A percentile compares a stretch with the other conserved stretches of the same genome.
These are phyloP conservation scores for Osmozyma mogii DNA, from an alignment of 805 yeast genomes.

Conservation along the genomic window DNA sequence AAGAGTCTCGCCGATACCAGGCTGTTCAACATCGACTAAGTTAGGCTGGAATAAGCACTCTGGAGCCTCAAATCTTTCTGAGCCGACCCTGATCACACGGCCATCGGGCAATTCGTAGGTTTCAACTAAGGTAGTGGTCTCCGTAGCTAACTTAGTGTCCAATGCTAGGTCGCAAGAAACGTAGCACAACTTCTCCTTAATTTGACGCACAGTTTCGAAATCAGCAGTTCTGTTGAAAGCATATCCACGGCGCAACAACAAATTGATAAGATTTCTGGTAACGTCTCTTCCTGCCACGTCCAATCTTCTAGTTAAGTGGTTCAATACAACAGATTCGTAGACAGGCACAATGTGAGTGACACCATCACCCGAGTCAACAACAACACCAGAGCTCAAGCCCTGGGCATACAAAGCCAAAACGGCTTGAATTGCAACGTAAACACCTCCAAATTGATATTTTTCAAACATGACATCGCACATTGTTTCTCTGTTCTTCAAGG, in stretches of 20 bases:
- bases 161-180: constrained; percentile 90
- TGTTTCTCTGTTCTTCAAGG: constrained; percentile 76
- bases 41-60: constrained; percentile 96
- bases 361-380: constrained; percentile 98
- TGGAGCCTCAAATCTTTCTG: constrained; percentile 94
- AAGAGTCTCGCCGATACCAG: constrained; percentile 89
- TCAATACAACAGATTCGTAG: constrained; percentile 92
- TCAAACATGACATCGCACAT: constrained; percentile 95
- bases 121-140: constrained; percentile 92
- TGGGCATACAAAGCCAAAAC: constrained; percentile 97
- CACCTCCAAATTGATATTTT: constrained; percentile 83
- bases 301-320: constrained; percentile 83
- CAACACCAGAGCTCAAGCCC: constrained; percentile 94
- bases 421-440: constrained; percentile 94
- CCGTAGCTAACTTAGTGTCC: constrained; percentile 80
- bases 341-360: constrained; percentile 98
- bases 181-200: constrained; percentile 92
- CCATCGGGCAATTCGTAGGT: constrained; percentile 95
- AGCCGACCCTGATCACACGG: constrained; percentile 84
- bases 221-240: constrained; percentile 98
- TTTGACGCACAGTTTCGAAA: constrained; percentile 96
- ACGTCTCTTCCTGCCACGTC: constrained; percentile 99
- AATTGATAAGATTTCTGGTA: constrained; percentile 87
- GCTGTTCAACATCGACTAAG: constrained; percentile 91
- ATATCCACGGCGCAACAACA: constrained; percentile 90